Percentiles rank a stretch among this genome's conserved stretches.
Evolutionary conservation across 2,329 filamentous ascomycete genomes (phyloP).

Genomic region (Botryotinia globosa): DNA sequence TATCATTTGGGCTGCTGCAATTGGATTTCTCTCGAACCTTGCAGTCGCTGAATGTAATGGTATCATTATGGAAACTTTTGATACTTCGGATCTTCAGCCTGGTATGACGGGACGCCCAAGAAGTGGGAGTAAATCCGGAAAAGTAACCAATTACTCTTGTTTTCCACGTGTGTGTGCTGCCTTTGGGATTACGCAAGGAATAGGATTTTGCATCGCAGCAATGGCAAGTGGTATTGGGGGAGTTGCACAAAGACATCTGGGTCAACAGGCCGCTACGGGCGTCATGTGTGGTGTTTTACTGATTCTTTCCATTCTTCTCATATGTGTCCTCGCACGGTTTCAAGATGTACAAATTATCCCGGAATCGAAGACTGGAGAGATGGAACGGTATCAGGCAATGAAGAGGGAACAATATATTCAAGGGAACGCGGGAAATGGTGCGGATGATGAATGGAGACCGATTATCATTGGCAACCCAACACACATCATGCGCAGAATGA

Average conservation of each 20-base stretch:
- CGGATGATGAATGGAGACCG: slow-evolving; percentile 58
- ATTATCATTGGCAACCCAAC: slow-evolving; percentile 70
- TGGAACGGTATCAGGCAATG: slow-evolving; percentile 49
- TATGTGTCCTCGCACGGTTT: slow-evolving; percentile 61
- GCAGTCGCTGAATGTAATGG: slow-evolving; percentile 75
- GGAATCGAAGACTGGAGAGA: slow-evolving; percentile 53
- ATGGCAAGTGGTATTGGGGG: slow-evolving; percentile 67
- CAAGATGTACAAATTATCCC: slow-evolving; percentile 68
- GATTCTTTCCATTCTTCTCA: slow-evolving; percentile 60
- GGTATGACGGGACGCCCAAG: slow-evolving; percentile 61
- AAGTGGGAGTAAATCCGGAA: slow-evolving; percentile 43
- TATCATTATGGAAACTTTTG: slow-evolving; percentile 77
- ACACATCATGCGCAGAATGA: slow-evolving; percentile 66
- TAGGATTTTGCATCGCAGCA: slow-evolving; percentile 69
- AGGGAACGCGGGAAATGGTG: slow-evolving; percentile 17
- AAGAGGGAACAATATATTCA: slow-evolving; percentile 45
- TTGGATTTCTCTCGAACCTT: slow-evolving; percentile 70
- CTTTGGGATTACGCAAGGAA: slow-evolving; percentile 65
- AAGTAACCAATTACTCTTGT: slow-evolving; percentile 69
- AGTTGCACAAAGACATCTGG: slow-evolving; percentile 61
- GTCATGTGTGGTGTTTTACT: slow-evolving; percentile 67
- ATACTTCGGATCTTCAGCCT: slow-evolving; percentile 74
- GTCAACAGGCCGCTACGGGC: slow-evolving; percentile 65
- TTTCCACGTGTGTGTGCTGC: slow-evolving; percentile 72
- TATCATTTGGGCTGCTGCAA: slow-evolving; percentile 60